Conservation (phyloP, 108 stramenopile species). For the Licmophora abbreviata region DNA sequence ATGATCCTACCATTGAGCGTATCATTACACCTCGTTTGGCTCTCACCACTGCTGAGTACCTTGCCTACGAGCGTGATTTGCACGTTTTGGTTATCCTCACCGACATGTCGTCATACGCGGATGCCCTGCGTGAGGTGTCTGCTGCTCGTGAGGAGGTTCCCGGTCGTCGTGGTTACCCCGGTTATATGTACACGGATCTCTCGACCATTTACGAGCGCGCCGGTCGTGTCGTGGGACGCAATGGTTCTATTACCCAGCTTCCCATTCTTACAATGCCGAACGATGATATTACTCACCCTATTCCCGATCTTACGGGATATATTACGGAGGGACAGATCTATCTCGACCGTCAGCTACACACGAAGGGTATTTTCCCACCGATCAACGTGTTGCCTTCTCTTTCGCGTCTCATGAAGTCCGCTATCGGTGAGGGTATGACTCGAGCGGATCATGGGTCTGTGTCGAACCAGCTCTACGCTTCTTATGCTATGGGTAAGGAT, state of each 20-base stretch:
- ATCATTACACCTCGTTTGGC: constrained; percentile 99
- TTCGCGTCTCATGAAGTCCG: constrained; percentile 99
- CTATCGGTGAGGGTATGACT: constrained; percentile 99
- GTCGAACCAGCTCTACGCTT: constrained; percentile 99
- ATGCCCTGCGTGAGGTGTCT: constrained; percentile 98
- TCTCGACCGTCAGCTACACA: constrained; percentile 96
- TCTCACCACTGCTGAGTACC: constrained; percentile 97
- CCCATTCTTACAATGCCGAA: constrained; percentile 99
- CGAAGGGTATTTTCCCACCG: constrained; percentile 98
- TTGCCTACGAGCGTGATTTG: constrained; percentile 98
- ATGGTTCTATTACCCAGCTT: constrained; percentile 99
- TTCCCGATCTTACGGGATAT: constrained; percentile 99
- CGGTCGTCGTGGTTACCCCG: constrained; percentile 99
- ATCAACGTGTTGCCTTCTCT: constrained; percentile 99
- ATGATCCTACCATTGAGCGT: constrained; percentile 99
- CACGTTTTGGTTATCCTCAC: constrained; percentile 99
- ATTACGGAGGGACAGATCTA: constrained; percentile 99
- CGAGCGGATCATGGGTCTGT: constrained; percentile 96
- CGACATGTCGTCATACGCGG: constrained; percentile 99
- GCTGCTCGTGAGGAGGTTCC: constrained; percentile 99
- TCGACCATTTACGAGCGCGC: constrained; percentile 99
- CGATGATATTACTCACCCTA: constrained; percentile 99
- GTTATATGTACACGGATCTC: constrained; percentile 99
- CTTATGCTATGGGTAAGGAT: constrained; percentile 99
- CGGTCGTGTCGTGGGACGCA: constrained; percentile 96